Percentiles rank a stretch among this genome's conserved stretches.
phyloP scores from a whole-genome alignment of 352 stramenopile genomes.

The Pythium brassicae region DNA sequence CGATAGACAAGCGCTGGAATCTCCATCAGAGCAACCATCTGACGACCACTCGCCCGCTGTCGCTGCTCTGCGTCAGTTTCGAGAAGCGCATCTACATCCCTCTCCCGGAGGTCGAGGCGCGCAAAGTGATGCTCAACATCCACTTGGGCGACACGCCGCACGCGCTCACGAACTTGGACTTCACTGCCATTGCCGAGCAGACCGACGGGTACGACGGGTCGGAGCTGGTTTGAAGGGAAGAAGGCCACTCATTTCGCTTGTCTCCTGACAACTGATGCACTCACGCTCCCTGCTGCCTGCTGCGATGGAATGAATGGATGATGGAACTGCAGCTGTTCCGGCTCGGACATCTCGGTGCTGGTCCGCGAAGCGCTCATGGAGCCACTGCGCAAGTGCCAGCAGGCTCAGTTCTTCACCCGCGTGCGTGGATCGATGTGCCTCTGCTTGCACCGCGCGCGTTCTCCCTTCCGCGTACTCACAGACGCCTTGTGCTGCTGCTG shows the following conservation, averaged over 20 bases:
- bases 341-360: constrained; percentile 96
- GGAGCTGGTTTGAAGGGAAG: no score
- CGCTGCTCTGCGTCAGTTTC: constrained; percentile 69
- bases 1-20: no score
- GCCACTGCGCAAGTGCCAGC: constrained; percentile 95
- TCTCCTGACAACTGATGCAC: no score
- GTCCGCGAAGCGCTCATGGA: constrained; percentile 98
- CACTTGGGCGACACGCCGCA: constrained; percentile 97
- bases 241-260: neutral
- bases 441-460: neutral
- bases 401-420: constrained; percentile 91
- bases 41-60: neutral
- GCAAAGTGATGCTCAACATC: constrained; percentile 96
- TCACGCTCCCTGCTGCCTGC: no score
- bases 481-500: neutral
- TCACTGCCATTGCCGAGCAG: constrained; percentile 89
- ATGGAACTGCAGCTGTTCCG: constrained; percentile 61
- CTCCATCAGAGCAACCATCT: no score
- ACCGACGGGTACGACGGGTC: constrained; percentile 87
- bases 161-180: constrained; percentile 92
- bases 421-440: constrained; percentile 21
- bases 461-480: neutral
- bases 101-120: constrained; percentile 89
- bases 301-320: neutral
- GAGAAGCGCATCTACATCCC: constrained; percentile 99